Evolutionary conservation across 2,329 filamentous ascomycete species (phyloP).

Genomic region (Talaromyces sp.): DNA sequence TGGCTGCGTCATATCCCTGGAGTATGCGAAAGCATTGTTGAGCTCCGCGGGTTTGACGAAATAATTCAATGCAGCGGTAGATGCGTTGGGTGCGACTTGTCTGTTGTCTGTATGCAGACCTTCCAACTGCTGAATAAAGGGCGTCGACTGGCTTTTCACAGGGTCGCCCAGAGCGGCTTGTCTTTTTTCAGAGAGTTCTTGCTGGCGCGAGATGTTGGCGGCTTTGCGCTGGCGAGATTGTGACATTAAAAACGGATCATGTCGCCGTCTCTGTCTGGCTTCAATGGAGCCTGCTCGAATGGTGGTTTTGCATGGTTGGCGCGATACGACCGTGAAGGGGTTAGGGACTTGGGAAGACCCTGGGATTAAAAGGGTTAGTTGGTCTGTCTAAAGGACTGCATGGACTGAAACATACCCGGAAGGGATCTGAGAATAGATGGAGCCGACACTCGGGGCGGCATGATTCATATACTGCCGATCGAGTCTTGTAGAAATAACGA

Average conservation of each 20-base stretch:
- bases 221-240: slow-evolving; percentile 79
- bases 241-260: slow-evolving; percentile 76
- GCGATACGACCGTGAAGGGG: slow-evolving; percentile 48
- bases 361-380: slow-evolving; percentile 12
- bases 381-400: neutral
- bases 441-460: slow-evolving; percentile 62
- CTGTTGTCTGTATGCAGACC: slow-evolving; percentile 38
- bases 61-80: slow-evolving; percentile 56
- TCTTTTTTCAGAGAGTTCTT: slow-evolving; percentile 61
- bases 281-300: slow-evolving; percentile 61
- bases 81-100: slow-evolving; percentile 13
- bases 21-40: slow-evolving; percentile 58
- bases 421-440: slow-evolving; percentile 56
- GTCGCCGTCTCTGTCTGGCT: slow-evolving; percentile 59
- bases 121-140: slow-evolving; percentile 79
- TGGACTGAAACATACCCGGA: slow-evolving; percentile 46
- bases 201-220: slow-evolving; percentile 71
- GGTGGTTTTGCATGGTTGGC: slow-evolving; percentile 44
- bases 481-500: neutral
- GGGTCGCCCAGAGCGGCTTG: slow-evolving; percentile 66
- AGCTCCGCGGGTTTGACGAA: slow-evolving; percentile 66
- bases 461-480: slow-evolving; percentile 33
- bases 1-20: slow-evolving; percentile 54
- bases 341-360: slow-evolving; percentile 25
- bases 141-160: slow-evolving; percentile 69